Conservation (phyloP, 495 filamentous ascomycete species). For the Glonium stellatum region DNA sequence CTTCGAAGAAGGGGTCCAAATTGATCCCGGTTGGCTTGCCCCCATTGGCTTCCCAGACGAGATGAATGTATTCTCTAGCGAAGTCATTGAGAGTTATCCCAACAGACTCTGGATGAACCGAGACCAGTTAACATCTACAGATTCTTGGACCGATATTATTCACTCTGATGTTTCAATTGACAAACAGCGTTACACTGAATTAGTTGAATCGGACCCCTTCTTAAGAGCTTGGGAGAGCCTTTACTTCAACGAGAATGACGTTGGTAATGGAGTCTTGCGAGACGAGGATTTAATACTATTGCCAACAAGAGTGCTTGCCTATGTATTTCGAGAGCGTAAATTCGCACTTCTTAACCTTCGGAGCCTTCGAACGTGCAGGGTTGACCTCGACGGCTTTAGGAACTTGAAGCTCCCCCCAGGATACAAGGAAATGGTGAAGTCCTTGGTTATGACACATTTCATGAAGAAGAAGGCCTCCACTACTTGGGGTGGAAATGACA, state of each 20-base stretch:
- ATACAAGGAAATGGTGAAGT: slow-evolving; percentile 20
- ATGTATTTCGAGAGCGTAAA: slow-evolving; percentile 2
- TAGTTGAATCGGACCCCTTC: slow-evolving; percentile 1
- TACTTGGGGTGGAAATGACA: neutral
- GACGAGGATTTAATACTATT: slow-evolving; percentile 1
- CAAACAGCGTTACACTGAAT: neutral
- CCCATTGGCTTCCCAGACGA: slow-evolving; percentile 4
- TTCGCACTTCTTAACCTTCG: neutral
- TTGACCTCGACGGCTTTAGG: neutral
- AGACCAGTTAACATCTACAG: neutral
- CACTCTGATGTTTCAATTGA: neutral
- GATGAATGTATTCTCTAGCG: neutral
- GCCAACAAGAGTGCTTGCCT: slow-evolving; percentile 1
- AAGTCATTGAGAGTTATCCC: neutral
- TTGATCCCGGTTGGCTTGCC: slow-evolving; percentile 3
- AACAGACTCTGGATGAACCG: neutral
- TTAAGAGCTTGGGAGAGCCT: slow-evolving; percentile 1
- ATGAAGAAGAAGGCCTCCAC: neutral
- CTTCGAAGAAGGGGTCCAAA: neutral
- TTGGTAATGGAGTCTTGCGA: neutral
- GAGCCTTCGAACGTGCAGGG: neutral
- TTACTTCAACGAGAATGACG: neutral
- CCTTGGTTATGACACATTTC: slow-evolving; percentile 14
- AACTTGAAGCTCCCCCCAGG: slow-evolving; percentile 13
- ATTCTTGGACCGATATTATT: neutral